phyloP scores from a whole-genome alignment of 495 filamentous ascomycete genomes.

The Neurospora cerealis region DNA sequence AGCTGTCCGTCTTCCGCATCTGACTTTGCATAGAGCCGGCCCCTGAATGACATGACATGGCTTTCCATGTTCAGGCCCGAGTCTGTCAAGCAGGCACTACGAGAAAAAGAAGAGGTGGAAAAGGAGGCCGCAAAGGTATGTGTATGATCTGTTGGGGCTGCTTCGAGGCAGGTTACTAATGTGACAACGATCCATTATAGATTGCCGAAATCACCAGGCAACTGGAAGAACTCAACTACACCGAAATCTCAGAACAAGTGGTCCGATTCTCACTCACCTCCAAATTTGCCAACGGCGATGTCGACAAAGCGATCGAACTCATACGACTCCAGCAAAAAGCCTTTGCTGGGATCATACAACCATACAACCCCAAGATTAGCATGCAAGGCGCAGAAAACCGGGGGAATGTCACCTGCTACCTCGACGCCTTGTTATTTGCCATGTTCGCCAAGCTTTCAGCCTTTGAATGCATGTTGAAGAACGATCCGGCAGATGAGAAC shows the following conservation, averaged over 20 bases:
- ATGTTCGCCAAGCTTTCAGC: slow-evolving; percentile 88
- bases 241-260: slow-evolving; percentile 48
- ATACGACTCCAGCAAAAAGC: slow-evolving; percentile 68
- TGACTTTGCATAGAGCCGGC: slow-evolving; percentile 23
- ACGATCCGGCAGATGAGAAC: slow-evolving; percentile 51
- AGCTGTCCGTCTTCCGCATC: slow-evolving; percentile 8
- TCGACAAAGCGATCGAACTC: slow-evolving; percentile 64
- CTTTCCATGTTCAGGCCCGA: slow-evolving; percentile 48
- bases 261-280: slow-evolving; percentile 60
- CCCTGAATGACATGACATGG: slow-evolving; percentile 31
- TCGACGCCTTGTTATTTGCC: slow-evolving; percentile 87
- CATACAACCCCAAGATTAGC: slow-evolving; percentile 56
- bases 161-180: background rate
- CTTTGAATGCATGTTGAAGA: slow-evolving; percentile 77
- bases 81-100: slow-evolving; percentile 38
- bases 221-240: slow-evolving; percentile 43
- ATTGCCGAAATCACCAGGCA: slow-evolving; percentile 44
- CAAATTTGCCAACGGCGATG: slow-evolving; percentile 55
- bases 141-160: background rate
- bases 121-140: slow-evolving; percentile 32
- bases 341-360: slow-evolving; percentile 67
- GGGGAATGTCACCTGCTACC: slow-evolving; percentile 76
- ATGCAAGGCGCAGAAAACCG: slow-evolving; percentile 85
- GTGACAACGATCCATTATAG: slow-evolving; percentile 23
- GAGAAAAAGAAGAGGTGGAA: slow-evolving; percentile 46